Base-by-base conservation (phyloP, 495 filamentous ascomycete genomes). In the Pseudoneurospora amorphoporcata region DNA sequence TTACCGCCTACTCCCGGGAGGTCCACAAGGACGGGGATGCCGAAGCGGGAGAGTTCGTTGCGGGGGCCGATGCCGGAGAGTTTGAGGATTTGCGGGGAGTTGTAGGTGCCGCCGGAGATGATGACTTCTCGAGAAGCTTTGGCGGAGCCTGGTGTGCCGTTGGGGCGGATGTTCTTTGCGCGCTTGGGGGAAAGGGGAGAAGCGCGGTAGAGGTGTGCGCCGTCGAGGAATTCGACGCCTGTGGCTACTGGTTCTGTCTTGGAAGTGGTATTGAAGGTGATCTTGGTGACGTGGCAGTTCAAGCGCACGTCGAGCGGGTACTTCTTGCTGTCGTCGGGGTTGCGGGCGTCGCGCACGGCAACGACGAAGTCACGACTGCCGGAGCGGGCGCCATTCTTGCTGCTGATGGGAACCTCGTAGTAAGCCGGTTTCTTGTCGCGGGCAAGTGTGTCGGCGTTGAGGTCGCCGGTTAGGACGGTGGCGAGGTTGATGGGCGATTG, bases 1-100 rank as follows among this genome's bases (percentile, higher is more conserved):
- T 92, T 92, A n/a, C 82, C 82, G 45, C 90, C 90, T 0, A 92
- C 90, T 12, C 86, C 88, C 0, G 89, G 88, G 0, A 88, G 81
- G 73, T 90, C 85, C 39, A 79, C 73, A 0, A 90, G 71, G 0
- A 89, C 81, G 6, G 82, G 76, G 71, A 92, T 90, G 29, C 79
- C 76, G 70, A 85, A 82, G 8, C 73, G 74, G 4, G 77, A 17
- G 0, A 92, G 83, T 41, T 89, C 83, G 0, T 74, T 75, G 3
- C 72, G 71, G 0, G 88, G 85, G 3, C 90, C 90, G 68, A 92
- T 80, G 8, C 91, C 90, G 3, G 84, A 88, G 4, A 90, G 84
- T 76, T 90, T 88, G 32, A 92, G 86, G 2, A 92, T 75, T 74
- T 89, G 87, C 1, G 90, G 89, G 0, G 87, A 84, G 82, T 90